Conservation (phyloP, 1,284 basidiomycete species). For the Pterulicium gracile region DNA sequence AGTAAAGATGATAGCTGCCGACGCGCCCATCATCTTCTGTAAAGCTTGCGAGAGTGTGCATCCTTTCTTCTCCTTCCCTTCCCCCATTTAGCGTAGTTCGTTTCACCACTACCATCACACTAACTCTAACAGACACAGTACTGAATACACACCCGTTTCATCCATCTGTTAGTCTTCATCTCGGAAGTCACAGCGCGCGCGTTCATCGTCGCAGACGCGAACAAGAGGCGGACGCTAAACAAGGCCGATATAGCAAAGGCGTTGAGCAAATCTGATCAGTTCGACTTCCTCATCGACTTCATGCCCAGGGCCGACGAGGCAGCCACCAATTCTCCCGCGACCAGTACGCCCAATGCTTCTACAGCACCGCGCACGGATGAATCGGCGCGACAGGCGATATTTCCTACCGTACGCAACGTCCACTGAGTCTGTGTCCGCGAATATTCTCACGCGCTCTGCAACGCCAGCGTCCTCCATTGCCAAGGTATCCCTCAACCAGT, state of each 20-base stretch:
- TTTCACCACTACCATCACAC: too few relatives aligned
- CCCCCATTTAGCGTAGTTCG: too few relatives aligned
- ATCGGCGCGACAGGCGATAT: too few relatives aligned
- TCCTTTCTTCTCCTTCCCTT: conserved; percentile 4
- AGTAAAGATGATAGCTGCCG: conserved; percentile 94
- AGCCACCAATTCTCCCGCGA: too few relatives aligned
- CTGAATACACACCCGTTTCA: not conserved
- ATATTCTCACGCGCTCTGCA: too few relatives aligned
- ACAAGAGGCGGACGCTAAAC: conserved; percentile 85
- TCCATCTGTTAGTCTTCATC: conserved; percentile 66
- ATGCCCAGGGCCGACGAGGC: conserved; percentile 70
- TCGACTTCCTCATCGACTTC: conserved; percentile 89
- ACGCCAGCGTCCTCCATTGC: too few relatives aligned
- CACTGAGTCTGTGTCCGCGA: too few relatives aligned
- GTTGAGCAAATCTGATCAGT: conserved; percentile 82
- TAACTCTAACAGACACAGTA: too few relatives aligned
- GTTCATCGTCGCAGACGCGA: conserved; percentile 87
- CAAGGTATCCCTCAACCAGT: too few relatives aligned
- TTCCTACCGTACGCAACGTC: too few relatives aligned
- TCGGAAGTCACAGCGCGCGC: conserved; percentile 89
- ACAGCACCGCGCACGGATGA: too few relatives aligned
- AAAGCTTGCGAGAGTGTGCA: conserved; percentile 93
- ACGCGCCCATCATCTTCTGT: conserved; percentile 90
- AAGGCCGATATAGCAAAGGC: conserved; percentile 88
- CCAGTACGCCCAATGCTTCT: too few relatives aligned